Percentiles rank a stretch among this genome's conserved stretches.
Evolutionary conservation across 2,329 filamentous ascomycete genomes (phyloP).

Genomic region (Lasiodiplodia theobromae): DNA sequence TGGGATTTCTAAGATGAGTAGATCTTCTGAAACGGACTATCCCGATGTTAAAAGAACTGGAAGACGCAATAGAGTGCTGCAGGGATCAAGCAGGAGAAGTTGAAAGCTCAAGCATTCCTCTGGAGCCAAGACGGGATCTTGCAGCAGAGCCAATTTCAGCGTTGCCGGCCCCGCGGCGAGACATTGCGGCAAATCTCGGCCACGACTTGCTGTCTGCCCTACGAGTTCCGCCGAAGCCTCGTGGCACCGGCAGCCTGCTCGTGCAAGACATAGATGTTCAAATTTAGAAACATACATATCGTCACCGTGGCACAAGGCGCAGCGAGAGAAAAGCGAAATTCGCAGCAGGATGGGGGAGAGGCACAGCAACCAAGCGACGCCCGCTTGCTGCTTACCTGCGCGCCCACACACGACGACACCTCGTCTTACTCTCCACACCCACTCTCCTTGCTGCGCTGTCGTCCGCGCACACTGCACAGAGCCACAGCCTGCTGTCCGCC

Average conservation of each 20-base stretch:
- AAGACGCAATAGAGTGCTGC: no score
- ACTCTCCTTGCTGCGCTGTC: not conserved
- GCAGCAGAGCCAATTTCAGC: not conserved
- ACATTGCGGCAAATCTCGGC: not conserved
- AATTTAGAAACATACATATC: not conserved
- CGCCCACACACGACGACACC: not conserved
- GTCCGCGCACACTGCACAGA: not conserved
- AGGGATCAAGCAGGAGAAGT: no score
- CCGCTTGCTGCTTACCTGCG: not conserved
- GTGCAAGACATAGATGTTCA: not conserved
- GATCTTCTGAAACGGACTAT: no score
- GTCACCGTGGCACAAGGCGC: not conserved
- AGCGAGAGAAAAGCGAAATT: not conserved
- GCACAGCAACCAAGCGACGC: not conserved
- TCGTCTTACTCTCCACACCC: not conserved
- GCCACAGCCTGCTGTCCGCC: not conserved
- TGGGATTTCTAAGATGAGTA: no score
- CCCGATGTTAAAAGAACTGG: no score
- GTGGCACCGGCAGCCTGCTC: not conserved
- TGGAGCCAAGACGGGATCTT: not conserved
- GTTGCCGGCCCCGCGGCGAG: not conserved
- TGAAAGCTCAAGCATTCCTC: no score
- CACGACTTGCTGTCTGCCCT: not conserved
- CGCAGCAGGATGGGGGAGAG: not conserved
- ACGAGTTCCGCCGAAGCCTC: not conserved